Percentiles rank a stretch among this genome's conserved stretches.
Conservation (phyloP, 2,329 filamentous ascomycete genomes). For the Colletotrichum sp. region DNA sequence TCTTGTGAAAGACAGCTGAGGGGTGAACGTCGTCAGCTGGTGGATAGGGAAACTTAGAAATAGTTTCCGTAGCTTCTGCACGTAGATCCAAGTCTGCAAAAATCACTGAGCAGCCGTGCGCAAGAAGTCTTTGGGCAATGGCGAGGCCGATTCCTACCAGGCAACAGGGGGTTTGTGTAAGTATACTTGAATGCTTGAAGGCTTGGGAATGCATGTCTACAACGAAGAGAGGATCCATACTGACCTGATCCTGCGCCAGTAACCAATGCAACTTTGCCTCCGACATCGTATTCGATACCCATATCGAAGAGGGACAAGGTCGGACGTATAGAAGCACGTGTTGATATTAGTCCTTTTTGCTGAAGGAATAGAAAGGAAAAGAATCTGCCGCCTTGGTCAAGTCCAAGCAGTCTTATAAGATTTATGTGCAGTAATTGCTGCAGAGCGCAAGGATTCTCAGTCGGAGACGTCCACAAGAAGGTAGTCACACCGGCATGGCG, state of each 20-base stretch:
- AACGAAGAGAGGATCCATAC: not conserved
- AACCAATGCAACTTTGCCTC: not conserved
- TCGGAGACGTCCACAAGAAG: not conserved
- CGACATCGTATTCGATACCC: not conserved
- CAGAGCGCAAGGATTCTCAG: not conserved
- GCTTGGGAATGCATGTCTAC: not conserved
- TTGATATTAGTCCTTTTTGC: not conserved
- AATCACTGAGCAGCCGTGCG: constrained; percentile 28
- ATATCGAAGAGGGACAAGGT: not conserved
- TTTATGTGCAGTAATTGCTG: not conserved
- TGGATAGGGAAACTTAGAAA: not conserved
- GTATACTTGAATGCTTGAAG: not conserved
- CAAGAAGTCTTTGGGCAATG: constrained; percentile 25
- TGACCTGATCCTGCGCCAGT: not conserved
- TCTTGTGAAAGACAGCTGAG: constrained; percentile 26
- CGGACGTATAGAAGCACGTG: not conserved
- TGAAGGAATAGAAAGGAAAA: not conserved
- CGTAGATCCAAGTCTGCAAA: constrained; percentile 28
- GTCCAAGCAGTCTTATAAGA: not conserved
- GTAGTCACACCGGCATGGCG: not conserved
- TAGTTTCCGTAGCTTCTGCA: constrained; percentile 22
- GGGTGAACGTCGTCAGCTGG: not conserved
- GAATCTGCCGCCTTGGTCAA: not conserved
- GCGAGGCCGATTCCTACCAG: constrained; percentile 27
- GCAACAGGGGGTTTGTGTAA: not conserved